Base-by-base conservation (phyloP, 2,329 filamentous ascomycete genomes). In the Hymenoscyphus linearis region DNA sequence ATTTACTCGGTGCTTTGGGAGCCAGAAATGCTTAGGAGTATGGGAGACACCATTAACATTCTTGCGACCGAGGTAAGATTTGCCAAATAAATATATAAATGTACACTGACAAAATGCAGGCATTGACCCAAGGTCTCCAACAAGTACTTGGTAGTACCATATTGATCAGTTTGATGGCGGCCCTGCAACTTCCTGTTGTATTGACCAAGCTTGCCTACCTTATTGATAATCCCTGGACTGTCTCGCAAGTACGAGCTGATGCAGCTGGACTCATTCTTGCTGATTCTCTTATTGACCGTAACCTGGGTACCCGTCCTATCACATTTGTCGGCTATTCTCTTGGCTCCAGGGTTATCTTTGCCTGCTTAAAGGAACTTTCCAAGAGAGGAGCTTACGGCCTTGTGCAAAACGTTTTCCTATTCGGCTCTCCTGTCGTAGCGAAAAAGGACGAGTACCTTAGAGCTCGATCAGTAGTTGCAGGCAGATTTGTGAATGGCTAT, bases 31-130 rank as follows among this genome's bases (percentile, higher is more conserved):
- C 82, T 99, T 72, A 88, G 86, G 69, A 96, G 91, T 75, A 99
- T 97, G 88, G 95, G 95, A 83, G 91, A 95, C 73, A 99, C 95
- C 53, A 98, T 99, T 71, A 97, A 97, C 70, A 98, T 99, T 76
- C 80, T 99, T 66, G 95, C 95, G 61, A 99, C 95, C 36, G 95
- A 99, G 85, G 91, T 93, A 76, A 76, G 83, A 62, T 59, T n/a
- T 14, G 56, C 22, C 16, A 7, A 16, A 31, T 35, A 55, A 56
- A 27, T 53, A 16, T 26, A 40, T 16, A 52, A 2, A 26, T 35
- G 14, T 18, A 55, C 53, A 55, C 72, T 77, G 67, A 76, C 64
- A 52, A 52, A 40, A n/a, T 53, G 55, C 60, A 93, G 90, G 95
- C 95, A 70, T 85, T 99, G 64, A 97, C 95, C 0, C 91, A 96